Conservation (phyloP, 2,329 filamentous ascomycete genomes). For the Phaeosphaeriaceae sp. region DNA sequence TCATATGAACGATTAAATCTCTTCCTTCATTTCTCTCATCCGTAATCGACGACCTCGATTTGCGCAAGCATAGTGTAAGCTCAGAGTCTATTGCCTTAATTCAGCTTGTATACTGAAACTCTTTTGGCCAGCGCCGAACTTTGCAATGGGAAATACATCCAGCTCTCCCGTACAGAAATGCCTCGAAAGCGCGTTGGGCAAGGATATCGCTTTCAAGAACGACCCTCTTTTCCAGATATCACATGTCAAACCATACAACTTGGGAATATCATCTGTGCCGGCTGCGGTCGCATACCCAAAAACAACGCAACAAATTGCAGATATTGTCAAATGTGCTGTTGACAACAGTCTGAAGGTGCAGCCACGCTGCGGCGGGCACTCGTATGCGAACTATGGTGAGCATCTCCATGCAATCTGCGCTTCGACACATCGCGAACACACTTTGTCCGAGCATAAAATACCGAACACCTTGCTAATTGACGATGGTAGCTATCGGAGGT, state of each 20-base stretch:
- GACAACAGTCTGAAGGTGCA: conserved; percentile 62
- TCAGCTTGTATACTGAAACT: neutral
- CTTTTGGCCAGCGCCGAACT: neutral
- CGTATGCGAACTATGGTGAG: conserved; percentile 60
- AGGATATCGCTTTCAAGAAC: conserved; percentile 28
- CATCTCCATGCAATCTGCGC: neutral
- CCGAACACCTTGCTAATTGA: neutral
- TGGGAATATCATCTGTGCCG: conserved; percentile 51
- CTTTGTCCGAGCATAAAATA: neutral
- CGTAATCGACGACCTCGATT: neutral
- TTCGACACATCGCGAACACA: neutral
- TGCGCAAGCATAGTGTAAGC: neutral
- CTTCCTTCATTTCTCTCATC: neutral
- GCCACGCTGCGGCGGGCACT: conserved; percentile 69
- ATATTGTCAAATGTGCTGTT: conserved; percentile 65
- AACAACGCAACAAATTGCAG: conserved; percentile 60
- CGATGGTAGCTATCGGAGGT: conserved; percentile 26
- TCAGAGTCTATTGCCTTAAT: neutral
- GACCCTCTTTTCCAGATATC: conserved; percentile 36
- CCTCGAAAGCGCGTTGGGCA: conserved; percentile 36
- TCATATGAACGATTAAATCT: neutral
- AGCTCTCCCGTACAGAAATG: conserved; percentile 38
- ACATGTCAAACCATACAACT: conserved; percentile 48
- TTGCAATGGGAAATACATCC: conserved; percentile 38
- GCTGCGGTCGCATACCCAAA: conserved; percentile 64